phyloP scores from a whole-genome alignment of 164 flowering plant genomes.

The Aristolochia contorta region DNA sequence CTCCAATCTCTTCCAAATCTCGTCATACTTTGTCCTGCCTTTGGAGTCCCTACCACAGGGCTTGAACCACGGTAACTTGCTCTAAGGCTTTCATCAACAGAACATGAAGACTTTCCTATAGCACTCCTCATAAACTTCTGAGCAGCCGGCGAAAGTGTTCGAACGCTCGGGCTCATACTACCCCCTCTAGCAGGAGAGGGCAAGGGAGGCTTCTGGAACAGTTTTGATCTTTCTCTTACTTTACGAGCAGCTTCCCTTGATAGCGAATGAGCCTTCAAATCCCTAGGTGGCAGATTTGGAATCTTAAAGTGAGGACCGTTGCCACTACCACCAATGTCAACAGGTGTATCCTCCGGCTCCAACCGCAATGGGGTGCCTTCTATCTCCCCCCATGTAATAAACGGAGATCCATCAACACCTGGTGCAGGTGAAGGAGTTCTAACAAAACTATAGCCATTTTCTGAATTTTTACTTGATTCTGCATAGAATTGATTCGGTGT shows the following conservation, averaged over 20 bases:
- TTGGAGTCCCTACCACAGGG: constrained; percentile 56
- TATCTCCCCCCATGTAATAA: constrained; percentile 97
- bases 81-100: constrained; percentile 84
- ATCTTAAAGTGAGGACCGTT: constrained; percentile 78
- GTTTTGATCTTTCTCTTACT: constrained; percentile 71
- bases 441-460: constrained; percentile 77
- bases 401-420: constrained; percentile 85
- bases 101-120: constrained; percentile 59
- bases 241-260: constrained; percentile 91
- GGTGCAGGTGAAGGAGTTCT: constrained; percentile 91
- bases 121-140: constrained; percentile 94
- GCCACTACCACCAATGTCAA: constrained; percentile 72
- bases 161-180: constrained; percentile 77
- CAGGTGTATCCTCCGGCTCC: constrained; percentile 72
- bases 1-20: constrained; percentile 66
- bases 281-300: constrained; percentile 62
- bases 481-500: constrained; percentile 70
- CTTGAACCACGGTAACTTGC: constrained; percentile 86
- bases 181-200: constrained; percentile 76
- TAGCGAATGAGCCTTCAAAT: constrained; percentile 74
- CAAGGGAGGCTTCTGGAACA: constrained; percentile 86
- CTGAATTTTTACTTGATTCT: constrained; percentile 60
- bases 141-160: constrained; percentile 85
- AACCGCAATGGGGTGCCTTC: constrained; percentile 92
- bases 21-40: constrained; percentile 65